These are phyloP conservation scores for Candida sp. DNA, from an alignment of 1,139 yeast species.

Conservation along the genomic window DNA sequence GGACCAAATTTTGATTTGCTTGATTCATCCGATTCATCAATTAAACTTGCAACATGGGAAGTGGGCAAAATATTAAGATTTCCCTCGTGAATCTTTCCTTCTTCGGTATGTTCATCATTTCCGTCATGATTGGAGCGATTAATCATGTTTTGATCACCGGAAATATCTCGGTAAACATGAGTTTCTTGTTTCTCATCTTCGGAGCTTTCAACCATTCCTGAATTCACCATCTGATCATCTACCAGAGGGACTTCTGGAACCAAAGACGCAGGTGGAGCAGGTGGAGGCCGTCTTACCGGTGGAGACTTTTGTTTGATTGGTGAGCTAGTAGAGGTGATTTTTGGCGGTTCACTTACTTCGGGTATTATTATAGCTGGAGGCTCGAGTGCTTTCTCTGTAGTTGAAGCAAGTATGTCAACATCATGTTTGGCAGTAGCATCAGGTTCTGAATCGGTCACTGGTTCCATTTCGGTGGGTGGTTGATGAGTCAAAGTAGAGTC, in stretches of 20 bases:
- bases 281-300: not conserved
- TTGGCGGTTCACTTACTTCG: not conserved
- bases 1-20: not conserved
- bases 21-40: not conserved
- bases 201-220: not conserved
- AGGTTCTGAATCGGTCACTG: not conserved
- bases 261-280: not conserved
- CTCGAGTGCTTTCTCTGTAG: not conserved
- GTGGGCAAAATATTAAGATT: not conserved
- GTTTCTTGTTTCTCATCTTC: not conserved
- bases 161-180: not conserved
- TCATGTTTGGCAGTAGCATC: not conserved
- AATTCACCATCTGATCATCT: not conserved
- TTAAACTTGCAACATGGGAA: not conserved
- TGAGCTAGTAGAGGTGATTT: not conserved
- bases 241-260: not conserved
- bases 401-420: not conserved
- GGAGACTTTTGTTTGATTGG: no score
- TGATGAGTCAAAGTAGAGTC: not conserved
- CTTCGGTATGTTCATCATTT: not conserved
- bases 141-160: not conserved
- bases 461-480: not conserved
- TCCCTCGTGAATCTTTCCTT: not conserved
- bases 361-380: no score
- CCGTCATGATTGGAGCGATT: not conserved